These are phyloP conservation scores for Benincasa hispida DNA, from an alignment of 306 rosid genomes.

Conservation along the genomic window DNA sequence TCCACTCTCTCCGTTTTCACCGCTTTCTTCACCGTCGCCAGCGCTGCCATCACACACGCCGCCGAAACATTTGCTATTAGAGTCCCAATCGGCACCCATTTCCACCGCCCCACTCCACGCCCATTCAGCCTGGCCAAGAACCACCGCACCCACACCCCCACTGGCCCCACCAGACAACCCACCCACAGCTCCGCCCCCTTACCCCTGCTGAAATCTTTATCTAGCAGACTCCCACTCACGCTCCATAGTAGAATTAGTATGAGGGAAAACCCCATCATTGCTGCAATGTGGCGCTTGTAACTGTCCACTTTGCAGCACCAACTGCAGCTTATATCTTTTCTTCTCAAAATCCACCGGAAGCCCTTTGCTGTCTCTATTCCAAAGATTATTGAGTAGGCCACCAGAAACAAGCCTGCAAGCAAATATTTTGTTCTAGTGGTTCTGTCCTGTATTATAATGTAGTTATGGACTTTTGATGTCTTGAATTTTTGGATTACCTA, in stretches of 20 bases:
- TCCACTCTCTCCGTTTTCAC: constrained; percentile 38
- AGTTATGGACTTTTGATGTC: not conserved
- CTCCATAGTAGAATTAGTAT: constrained; percentile 37
- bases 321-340: constrained; percentile 6
- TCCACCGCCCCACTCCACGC: constrained; percentile 48
- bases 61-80: constrained; percentile 70
- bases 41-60: constrained; percentile 73
- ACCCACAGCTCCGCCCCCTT: constrained; percentile 43
- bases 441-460: not conserved
- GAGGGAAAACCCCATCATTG: constrained; percentile 21
- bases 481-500: constrained; percentile 33
- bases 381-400: constrained; percentile 40
- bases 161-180: constrained; percentile 68
- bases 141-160: constrained; percentile 82
- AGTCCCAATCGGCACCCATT: constrained; percentile 75
- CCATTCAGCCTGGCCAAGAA: constrained; percentile 56
- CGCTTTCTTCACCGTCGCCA: constrained; percentile 42
- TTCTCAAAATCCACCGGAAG: constrained; percentile 32
- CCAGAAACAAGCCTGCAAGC: constrained; percentile 60
- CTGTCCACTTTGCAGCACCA: constrained; percentile 31
- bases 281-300: constrained; percentile 24
- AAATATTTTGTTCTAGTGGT: not conserved
- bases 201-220: constrained; percentile 25
- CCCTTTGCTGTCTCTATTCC: constrained; percentile 79
- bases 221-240: constrained; percentile 21